Conservation (phyloP, 257 asterid genomes). For the Capsicum pubescens region DNA sequence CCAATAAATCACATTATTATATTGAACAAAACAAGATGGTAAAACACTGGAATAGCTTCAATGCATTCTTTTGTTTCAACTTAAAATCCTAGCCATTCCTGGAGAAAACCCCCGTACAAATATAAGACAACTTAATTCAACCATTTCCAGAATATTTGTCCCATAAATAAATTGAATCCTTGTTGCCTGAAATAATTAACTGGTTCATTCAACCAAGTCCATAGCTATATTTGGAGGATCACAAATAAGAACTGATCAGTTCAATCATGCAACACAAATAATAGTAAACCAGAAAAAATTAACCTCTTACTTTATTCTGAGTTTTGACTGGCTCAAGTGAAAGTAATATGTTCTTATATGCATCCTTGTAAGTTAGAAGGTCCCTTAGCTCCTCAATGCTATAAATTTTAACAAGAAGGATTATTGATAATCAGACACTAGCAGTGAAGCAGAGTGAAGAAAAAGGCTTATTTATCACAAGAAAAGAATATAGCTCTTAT, state of each 20-base stretch:
- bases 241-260: constrained; percentile 13
- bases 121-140: constrained; percentile 6
- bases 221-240: background rate
- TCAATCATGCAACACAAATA: background rate
- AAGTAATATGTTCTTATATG: constrained; percentile 69
- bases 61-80: background rate
- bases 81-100: background rate
- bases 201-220: constrained; percentile 3
- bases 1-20: constrained; percentile 1
- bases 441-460: background rate
- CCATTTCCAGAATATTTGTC: constrained; percentile 11
- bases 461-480: background rate
- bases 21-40: background rate
- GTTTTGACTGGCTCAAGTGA: constrained; percentile 89
- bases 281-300: background rate
- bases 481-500: background rate
- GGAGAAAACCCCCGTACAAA: background rate
- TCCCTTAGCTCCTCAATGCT: constrained; percentile 88
- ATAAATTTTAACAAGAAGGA: background rate
- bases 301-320: constrained; percentile 74
- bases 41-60: background rate
- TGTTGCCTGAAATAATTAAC: background rate
- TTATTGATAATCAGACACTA: constrained; percentile 11
- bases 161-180: background rate
- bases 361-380: constrained; percentile 82